These are phyloP conservation scores for Evansstolkia leycettana DNA, from an alignment of 495 filamentous ascomycete genomes.

Conservation along the genomic window DNA sequence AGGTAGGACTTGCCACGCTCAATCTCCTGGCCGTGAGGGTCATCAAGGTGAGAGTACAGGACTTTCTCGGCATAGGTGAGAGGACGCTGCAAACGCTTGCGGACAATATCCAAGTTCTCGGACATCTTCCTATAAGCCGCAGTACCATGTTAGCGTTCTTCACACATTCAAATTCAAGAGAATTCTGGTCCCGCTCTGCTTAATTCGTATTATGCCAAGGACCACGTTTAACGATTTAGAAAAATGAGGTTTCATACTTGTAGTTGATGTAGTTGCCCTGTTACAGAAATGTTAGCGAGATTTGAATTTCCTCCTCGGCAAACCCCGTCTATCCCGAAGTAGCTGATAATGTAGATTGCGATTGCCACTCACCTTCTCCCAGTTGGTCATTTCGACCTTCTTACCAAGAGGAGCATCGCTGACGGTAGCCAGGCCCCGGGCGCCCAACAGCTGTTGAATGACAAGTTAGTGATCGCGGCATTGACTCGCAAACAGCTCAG, in stretches of 20 bases:
- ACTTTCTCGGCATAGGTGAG: slow-evolving; percentile 97
- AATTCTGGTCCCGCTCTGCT: too few species aligned
- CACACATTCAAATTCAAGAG: not conserved
- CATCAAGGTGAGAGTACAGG: slow-evolving; percentile 96
- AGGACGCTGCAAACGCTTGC: slow-evolving; percentile 76
- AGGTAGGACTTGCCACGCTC: slow-evolving; percentile 93
- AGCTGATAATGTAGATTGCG: not conserved
- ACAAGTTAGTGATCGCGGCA: not conserved
- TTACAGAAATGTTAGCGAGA: slow-evolving; percentile 8
- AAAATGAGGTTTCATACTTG: slow-evolving; percentile 35
- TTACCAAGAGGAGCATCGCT: slow-evolving; percentile 51
- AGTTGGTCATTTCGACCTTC: slow-evolving; percentile 75
- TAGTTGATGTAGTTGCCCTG: slow-evolving; percentile 73
- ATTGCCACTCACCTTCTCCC: slow-evolving; percentile 46
- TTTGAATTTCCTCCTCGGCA: too few species aligned
- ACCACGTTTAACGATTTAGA: too few species aligned
- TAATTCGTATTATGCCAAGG: too few species aligned
- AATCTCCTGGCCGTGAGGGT: slow-evolving; percentile 91
- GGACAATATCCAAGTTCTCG: slow-evolving; percentile 88
- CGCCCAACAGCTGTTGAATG: slow-evolving; percentile 17
- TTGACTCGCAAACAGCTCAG: slow-evolving; percentile 5
- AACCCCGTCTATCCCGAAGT: slow-evolving; percentile 2
- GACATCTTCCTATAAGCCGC: slow-evolving; percentile 78
- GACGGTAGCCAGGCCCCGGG: slow-evolving; percentile 50
- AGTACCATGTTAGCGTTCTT: slow-evolving; percentile 19